Base-by-base conservation (phyloP, 257 asterid species). In the Cinchona pubescens region DNA sequence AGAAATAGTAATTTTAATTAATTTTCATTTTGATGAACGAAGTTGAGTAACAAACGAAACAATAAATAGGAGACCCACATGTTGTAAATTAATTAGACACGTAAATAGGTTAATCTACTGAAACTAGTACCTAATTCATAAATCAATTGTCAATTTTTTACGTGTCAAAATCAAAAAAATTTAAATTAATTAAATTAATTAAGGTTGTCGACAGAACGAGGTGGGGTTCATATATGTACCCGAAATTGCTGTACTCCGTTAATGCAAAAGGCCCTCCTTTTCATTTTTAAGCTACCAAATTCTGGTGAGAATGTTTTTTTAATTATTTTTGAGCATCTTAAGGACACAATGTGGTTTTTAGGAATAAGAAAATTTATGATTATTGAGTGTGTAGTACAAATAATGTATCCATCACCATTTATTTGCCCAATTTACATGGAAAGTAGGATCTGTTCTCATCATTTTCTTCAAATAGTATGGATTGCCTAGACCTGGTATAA, bases 391-490 rank as follows among this genome's bases (percentile, higher is more conserved):
- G 38, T 21, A 15, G 32, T 18, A 23, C 71, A 16, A 45, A 62
- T 63, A 46, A 23, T 75, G 73, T 72, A 21, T 62, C 74, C 70
- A 30, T 65, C 77, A 48, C 18, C 55, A 35, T 74, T n/a, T 29
- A 37, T 60, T 62, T 34, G 40, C 25, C 23, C 10, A 30, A 58
- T 55, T 76, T 75, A 46, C 49, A 55, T 58, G 64, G 34, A 70
- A 29, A 16, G 79, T 38, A 30, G 60, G 68, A 16, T 68, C 25
- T 62, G 29, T 56, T 51, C 62, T 69, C 66, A 62, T 49, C 64
- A 30, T 62, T 53, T 19, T 40, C 64, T 45, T 49, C 40, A 0
- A 30, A 15, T 5, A 23, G 35, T 15, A 13, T 5, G 13, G 49
- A 55, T 45, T 45, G 46, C 45, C 53, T 30, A 29, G 11, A 62